These are phyloP conservation scores for Saccharum hybrid DNA, from an alignment of 202 grass and related monocot genomes.

Conservation along the genomic window DNA sequence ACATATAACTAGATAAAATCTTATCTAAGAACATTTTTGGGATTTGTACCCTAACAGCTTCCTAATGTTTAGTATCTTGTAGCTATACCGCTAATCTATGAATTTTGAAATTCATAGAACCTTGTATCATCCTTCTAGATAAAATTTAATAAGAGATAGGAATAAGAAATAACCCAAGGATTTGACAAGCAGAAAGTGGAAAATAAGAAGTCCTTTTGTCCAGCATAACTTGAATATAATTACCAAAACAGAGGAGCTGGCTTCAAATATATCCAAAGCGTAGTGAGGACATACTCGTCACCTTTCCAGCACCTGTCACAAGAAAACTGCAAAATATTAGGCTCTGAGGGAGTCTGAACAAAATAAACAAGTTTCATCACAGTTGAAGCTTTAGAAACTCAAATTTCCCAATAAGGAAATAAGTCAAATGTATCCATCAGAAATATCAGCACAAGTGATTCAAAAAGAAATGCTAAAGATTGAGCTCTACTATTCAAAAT, in stretches of 20 bases:
- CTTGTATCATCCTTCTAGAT: neutral
- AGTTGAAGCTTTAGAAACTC: conserved; percentile 5
- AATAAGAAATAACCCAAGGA: neutral
- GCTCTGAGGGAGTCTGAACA: neutral
- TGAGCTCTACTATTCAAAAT: conserved; percentile 11
- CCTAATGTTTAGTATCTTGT: neutral
- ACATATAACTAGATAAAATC: neutral
- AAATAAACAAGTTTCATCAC: neutral
- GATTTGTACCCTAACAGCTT: neutral
- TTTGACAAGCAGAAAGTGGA: neutral
- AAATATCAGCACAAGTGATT: neutral
- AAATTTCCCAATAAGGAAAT: neutral
- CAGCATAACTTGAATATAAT: neutral
- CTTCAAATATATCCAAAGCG: conserved; percentile 28
- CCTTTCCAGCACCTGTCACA: conserved; percentile 35
- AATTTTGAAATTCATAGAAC: conserved; percentile 8
- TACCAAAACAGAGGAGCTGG: conserved; percentile 24
- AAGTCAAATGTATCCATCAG: neutral
- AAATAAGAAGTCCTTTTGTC: neutral
- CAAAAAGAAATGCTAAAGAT: neutral
- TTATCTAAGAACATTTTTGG: neutral
- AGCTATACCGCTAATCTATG: neutral
- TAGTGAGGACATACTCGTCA: neutral
- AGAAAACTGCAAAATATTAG: conserved; percentile 35
- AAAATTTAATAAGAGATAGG: neutral